Evolutionary conservation across 768 basidiomycete species (phyloP), one percentile per base, ranked within the genome.

Genomic region (Phylloporus arenicola): DNA sequence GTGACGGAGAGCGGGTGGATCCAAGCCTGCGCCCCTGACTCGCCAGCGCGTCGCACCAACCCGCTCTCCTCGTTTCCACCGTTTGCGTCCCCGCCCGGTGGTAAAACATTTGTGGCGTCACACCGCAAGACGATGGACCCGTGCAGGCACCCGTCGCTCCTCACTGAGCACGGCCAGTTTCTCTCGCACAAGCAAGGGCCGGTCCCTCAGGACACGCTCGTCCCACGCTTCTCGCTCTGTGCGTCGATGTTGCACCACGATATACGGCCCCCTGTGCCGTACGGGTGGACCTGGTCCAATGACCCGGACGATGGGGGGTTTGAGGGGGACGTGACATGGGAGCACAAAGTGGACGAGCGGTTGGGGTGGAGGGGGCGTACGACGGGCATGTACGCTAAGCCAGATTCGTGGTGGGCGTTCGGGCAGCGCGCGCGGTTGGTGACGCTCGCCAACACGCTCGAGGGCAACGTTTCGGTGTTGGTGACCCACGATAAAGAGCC

Each of bases 331-430:
- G 77, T 83, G 9, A 73, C 72, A 0, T 92, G 84, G 79, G 77
- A 81, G 13, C 72, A 77, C 30, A 89, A 84, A 69, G 25, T 68
- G 1, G 77, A 85, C 60, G 79, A 83, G 52, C 69, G 78, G 4
- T 55, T 88, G 14, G 70, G 81, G 35, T 90, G 88, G 88, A 74
- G 88, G 35, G 88, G 88, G 4, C 79, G 79, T 38, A 86, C 80
- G 40, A 88, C 88, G 0, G 88, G 88, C 12, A 84, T 81, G 20
- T 68, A 57, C 44, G 74, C 78, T 31, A 58, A 66, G 11, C 48
- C 60, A 2, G 46, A 56, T 2, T 68, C 73, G 9, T 67, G 68
- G 5, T 84, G 84, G 84, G 48, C 63, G 55, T 57, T 70, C 19
- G 70, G 74, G 7, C 84, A 85, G 47, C 68, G 83, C 0, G 61